Conservation (phyloP, 2,329 filamentous ascomycete genomes). For the Trichoderma gracile region DNA sequence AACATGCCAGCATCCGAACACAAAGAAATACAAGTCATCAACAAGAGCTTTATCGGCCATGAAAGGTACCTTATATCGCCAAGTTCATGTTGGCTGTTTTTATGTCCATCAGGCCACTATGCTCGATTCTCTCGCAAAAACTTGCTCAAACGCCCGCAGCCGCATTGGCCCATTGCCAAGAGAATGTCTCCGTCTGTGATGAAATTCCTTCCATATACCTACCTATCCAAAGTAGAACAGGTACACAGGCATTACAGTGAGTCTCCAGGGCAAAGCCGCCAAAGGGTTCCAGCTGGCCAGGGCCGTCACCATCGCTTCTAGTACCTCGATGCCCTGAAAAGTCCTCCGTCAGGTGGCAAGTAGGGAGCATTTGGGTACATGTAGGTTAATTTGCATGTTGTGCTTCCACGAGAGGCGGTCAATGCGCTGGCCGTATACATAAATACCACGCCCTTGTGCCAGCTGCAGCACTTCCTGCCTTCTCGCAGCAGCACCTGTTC, state of each 20-base stretch:
- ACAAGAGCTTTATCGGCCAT: no score
- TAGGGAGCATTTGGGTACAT: no score
- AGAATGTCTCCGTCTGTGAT: neutral
- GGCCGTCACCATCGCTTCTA: neutral
- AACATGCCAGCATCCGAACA: neutral
- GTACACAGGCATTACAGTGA: no score
- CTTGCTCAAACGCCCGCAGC: constrained; percentile 30
- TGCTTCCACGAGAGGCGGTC: constrained; percentile 9
- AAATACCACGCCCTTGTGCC: neutral
- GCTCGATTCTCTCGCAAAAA: constrained; percentile 8
- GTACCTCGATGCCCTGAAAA: neutral
- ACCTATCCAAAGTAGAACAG: no score
- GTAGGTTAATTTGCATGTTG: neutral
- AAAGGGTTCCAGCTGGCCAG: neutral
- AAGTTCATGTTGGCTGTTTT: neutral
- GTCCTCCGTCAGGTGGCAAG: neutral
- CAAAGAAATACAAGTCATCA: neutral
- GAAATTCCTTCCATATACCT: neutral
- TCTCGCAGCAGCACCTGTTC: neutral
- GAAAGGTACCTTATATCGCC: neutral
- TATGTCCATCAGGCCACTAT: neutral
- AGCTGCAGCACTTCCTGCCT: neutral
- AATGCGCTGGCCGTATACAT: constrained; percentile 1
- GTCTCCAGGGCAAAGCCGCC: no score
- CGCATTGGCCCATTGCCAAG: neutral